Base-by-base conservation (phyloP, 2,329 filamentous ascomycete genomes). In the Sporothrix globosa region DNA sequence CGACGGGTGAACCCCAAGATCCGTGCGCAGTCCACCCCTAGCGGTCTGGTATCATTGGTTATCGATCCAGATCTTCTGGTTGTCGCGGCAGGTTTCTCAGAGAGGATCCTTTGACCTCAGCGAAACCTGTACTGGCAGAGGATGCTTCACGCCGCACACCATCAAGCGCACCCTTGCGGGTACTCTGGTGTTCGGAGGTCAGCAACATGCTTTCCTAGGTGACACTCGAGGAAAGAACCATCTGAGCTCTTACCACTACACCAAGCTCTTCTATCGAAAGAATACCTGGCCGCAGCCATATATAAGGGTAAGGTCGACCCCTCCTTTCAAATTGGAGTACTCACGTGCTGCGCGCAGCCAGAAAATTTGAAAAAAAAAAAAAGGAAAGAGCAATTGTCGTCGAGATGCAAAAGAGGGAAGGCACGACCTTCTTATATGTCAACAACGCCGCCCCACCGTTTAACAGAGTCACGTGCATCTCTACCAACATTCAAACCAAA, bases 401-500 rank as follows among this genome's bases (percentile, higher is more conserved):
- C 54, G 67, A 4, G 46, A 53, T 44, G 67, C 9, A 19, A 7
- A 48, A 68, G 24, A 68, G 54, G 67, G 44, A 61, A 52, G 67
- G 67, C 27, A 39, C 67, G 67, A 30, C 53, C 44, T 9, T 41
- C 54, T 61, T 69, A 69, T 69, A 69, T 69, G 34, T 54, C 52
- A 2, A 27, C 67, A 60, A 24, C 19, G 13, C 27, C 21, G 58
- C 21, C 58, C 58, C 58, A 63, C 58, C 17, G 6, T 11, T n/a
- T 19, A 14, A 41, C 27, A 19, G 17, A 19, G 24, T 68, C 67
- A 68, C 67, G 67, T 68, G 67, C 41, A 9, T n/a, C 13, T 4
- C 19, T 34, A 44, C 34, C 19, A 10, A 30, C 39, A 39, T 58
- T 13, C 30, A n/a, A 21, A 5, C 21, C 2, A 19, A 19, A 19